These are phyloP conservation scores for Lathyrus sativus DNA, from an alignment of 306 rosid species.

Conservation along the genomic window DNA sequence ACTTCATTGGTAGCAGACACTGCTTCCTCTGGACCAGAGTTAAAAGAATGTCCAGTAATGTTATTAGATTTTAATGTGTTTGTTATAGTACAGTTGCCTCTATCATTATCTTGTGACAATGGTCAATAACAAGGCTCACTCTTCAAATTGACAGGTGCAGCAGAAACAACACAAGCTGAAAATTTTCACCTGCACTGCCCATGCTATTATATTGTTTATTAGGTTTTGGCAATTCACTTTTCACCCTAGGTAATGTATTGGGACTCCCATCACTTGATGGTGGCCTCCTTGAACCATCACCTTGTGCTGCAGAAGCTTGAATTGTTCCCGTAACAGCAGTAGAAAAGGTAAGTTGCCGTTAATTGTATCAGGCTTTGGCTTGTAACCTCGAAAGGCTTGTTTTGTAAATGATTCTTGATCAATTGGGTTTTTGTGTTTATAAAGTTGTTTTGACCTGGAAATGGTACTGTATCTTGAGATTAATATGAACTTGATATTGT, in stretches of 20 bases:
- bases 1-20: no score
- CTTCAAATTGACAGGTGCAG: constrained; percentile 45
- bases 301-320: constrained; percentile 47
- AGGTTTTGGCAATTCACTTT: constrained; percentile 53
- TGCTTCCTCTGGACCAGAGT: no score
- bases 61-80: constrained; percentile 46
- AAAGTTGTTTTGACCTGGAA: no score
- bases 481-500: no score
- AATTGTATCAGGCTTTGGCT: no score
- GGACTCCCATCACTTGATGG: constrained; percentile 53
- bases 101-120: constrained; percentile 53
- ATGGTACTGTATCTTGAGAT: no score
- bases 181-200: constrained; percentile 59
- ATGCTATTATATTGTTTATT: constrained; percentile 51
- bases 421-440: no score
- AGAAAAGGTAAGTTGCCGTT: no score
- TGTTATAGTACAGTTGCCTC: constrained; percentile 49
- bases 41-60: no score
- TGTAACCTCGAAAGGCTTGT: no score
- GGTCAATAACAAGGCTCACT: constrained; percentile 49
- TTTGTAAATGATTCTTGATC: no score
- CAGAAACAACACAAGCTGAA: constrained; percentile 48
- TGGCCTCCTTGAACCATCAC: constrained; percentile 57
- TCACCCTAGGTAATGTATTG: constrained; percentile 44
- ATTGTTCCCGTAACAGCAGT: no score